Percentiles rank a stretch among this genome's conserved stretches.
phyloP scores from a whole-genome alignment of 257 asterid genomes.

The Perilla frutescens region DNA sequence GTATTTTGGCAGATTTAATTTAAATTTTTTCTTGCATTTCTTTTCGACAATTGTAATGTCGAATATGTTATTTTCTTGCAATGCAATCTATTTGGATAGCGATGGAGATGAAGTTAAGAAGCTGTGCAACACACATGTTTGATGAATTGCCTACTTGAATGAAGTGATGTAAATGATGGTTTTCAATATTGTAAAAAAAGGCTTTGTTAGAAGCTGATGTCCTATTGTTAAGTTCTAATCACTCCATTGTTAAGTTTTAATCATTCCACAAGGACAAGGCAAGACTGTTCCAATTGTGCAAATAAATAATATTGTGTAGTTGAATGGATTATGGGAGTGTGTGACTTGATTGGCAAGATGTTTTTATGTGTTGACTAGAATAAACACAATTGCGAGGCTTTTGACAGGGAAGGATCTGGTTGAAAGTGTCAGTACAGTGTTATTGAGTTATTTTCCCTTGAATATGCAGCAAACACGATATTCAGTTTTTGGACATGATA shows the following conservation, averaged over 20 bases:
- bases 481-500: not conserved
- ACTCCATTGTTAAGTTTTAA: not conserved
- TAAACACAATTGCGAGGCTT: not conserved
- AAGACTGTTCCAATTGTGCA: not conserved
- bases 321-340: too few relatives aligned
- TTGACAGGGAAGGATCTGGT: not conserved
- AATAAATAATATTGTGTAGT: too few relatives aligned
- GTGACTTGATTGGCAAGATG: not conserved
- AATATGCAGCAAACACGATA: not conserved
- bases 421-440: not conserved
- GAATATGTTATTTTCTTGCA: not conserved
- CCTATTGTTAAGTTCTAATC: not conserved
- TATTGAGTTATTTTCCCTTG: not conserved
- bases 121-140: constrained; percentile 3
- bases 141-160: not conserved
- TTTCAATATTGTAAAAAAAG: not conserved
- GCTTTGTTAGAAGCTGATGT: not conserved
- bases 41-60: not conserved
- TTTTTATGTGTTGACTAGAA: not conserved
- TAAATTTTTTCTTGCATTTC: not conserved
- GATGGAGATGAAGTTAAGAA: constrained; percentile 5
- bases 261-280: not conserved
- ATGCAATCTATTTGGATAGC: not conserved
- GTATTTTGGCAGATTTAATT: not conserved
- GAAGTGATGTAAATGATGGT: not conserved